Evolutionary conservation across 2,329 filamentous ascomycete species (phyloP).

Genomic region (Huntiella decipiens): DNA sequence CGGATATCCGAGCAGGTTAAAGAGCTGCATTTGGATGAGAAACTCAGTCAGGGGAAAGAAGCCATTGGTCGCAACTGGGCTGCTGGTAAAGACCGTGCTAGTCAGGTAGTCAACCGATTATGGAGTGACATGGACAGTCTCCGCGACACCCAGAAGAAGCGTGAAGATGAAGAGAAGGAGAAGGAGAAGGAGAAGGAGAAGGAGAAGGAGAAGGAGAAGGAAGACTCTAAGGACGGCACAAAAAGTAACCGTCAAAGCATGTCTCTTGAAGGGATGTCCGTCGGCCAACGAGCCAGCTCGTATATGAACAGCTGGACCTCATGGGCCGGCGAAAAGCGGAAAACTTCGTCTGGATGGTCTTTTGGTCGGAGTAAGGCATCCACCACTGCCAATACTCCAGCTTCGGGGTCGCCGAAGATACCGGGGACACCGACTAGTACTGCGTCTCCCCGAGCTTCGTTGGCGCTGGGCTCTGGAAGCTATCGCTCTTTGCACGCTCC

Average conservation of each 20-base stretch:
- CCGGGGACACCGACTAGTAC: conserved; percentile 17
- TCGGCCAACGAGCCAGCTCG: conserved; percentile 30
- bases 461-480: background rate
- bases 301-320: conserved; percentile 47
- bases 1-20: conserved; percentile 80
- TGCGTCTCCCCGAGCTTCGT: conserved; percentile 6
- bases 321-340: conserved; percentile 61
- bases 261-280: conserved; percentile 1
- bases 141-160: conserved; percentile 25
- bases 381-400: conserved; percentile 12
- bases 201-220: conserved; percentile 2
- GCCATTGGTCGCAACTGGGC: conserved; percentile 77
- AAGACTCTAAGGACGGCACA: background rate
- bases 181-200: conserved; percentile 10
- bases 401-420: conserved; percentile 18
- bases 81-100: conserved; percentile 73
- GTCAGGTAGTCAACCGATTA: conserved; percentile 66
- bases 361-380: conserved; percentile 22
- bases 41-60: conserved; percentile 65
- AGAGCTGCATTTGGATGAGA: conserved; percentile 83
- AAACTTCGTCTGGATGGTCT: conserved; percentile 27
- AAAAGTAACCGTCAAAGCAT: conserved; percentile 9
- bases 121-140: conserved; percentile 72
- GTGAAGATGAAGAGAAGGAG: conserved; percentile 21
- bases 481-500: conserved; percentile 9